These are phyloP conservation scores for Juglanconis juglandina DNA, from an alignment of 2,329 filamentous ascomycete species.

Conservation along the genomic window DNA sequence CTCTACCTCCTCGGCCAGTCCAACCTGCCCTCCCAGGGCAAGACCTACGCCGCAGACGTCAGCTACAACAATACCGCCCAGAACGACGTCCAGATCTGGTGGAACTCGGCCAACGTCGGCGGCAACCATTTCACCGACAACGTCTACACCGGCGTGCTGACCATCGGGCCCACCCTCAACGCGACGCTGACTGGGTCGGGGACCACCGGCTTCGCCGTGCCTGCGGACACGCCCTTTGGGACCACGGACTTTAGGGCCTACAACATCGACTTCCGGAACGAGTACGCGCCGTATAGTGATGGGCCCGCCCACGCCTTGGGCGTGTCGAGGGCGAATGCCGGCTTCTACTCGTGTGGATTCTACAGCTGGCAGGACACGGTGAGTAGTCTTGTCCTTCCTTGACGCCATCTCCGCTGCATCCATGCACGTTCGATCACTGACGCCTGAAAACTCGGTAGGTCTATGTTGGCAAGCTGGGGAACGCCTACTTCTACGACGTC, in stretches of 20 bases:
- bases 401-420: too few species aligned
- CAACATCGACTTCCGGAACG: conserved; percentile 64
- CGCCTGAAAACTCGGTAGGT: conserved; percentile 33
- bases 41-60: conserved; percentile 37
- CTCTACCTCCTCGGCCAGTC: conserved; percentile 61
- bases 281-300: conserved; percentile 45
- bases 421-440: too few species aligned
- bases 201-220: conserved; percentile 59
- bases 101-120: conserved; percentile 52
- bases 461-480: conserved; percentile 64
- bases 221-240: conserved; percentile 59
- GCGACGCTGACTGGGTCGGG: conserved; percentile 60
- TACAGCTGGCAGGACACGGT: conserved; percentile 68
- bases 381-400: conserved; percentile 13
- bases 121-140: conserved; percentile 49
- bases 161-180: conserved; percentile 61
- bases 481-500: conserved; percentile 60
- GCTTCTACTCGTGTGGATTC: conserved; percentile 65
- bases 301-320: conserved; percentile 60
- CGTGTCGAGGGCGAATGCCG: conserved; percentile 60
- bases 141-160: conserved; percentile 58
- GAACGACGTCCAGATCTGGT: conserved; percentile 55
- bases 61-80: conserved; percentile 35
- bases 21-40: conserved; percentile 30
- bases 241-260: conserved; percentile 62